These are phyloP conservation scores for Eucalyptus cloeziana DNA, from an alignment of 345 rosid genomes.

Conservation along the genomic window DNA sequence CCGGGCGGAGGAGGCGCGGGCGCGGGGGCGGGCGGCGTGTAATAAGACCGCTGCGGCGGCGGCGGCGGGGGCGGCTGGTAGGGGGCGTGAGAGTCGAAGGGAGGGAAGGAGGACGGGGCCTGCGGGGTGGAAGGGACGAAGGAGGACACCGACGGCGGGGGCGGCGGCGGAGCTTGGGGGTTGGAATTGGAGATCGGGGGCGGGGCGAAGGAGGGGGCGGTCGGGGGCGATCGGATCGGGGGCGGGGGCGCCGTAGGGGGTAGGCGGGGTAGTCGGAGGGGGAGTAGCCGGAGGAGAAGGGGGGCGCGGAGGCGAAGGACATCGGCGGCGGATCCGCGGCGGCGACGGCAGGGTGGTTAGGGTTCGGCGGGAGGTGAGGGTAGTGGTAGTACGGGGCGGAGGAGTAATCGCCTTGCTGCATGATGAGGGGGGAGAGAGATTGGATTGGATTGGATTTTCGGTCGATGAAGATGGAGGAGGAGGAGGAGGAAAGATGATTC, in stretches of 20 bases:
- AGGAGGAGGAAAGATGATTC: not conserved
- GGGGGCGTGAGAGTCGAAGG: slow-evolving; percentile 51
- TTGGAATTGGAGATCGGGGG: slow-evolving; percentile 11
- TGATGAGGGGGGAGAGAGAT: not conserved
- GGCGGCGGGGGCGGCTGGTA: slow-evolving; percentile 38
- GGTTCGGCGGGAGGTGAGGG: slow-evolving; percentile 27
- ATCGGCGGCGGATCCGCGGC: slow-evolving; percentile 19
- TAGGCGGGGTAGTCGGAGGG: slow-evolving; percentile 45
- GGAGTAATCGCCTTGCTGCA: slow-evolving; percentile 78
- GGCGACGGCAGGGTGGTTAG: not conserved
- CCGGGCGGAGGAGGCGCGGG: not conserved
- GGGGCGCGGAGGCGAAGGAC: slow-evolving; percentile 75
- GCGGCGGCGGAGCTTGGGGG: slow-evolving; percentile 9
- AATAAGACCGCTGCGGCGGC: slow-evolving; percentile 26
- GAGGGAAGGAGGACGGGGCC: slow-evolving; percentile 30
- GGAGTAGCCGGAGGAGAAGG: slow-evolving; percentile 36
- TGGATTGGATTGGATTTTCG: not conserved
- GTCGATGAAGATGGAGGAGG: not conserved
- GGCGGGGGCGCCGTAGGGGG: slow-evolving; percentile 37
- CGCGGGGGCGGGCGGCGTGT: not conserved
- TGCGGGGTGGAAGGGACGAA: slow-evolving; percentile 19
- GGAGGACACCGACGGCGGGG: slow-evolving; percentile 14
- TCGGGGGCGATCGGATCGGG: slow-evolving; percentile 47
- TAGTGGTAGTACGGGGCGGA: slow-evolving; percentile 40
- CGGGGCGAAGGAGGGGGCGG: slow-evolving; percentile 56